Base-by-base conservation (phyloP, 1,284 basidiomycete genomes). In the Cutaneotrichosporon sp. region DNA sequence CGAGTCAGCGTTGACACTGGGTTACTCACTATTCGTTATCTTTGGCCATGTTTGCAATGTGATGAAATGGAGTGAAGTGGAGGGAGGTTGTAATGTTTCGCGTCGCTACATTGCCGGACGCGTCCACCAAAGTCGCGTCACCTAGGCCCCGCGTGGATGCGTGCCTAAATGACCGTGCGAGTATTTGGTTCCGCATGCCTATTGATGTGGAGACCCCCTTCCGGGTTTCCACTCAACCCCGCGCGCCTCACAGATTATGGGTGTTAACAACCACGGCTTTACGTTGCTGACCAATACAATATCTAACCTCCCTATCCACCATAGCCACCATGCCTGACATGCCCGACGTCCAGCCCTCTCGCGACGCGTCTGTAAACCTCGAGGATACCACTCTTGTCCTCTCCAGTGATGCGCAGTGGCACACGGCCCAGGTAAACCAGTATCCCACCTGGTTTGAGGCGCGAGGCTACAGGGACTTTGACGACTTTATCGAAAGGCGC, bases 311-410 rank as follows among this genome's bases (percentile, higher is more conserved):
- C 21, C 22, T 13, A 47, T 21, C 42, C 42, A 7, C 42, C 42
- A 46, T 46, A 16, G 16, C 42, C 42, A 18, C 14, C 46, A 47
- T 13, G 34, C 34, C 34, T 5, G 34, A 8, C 34, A 36, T 36
- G 34, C 11, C 34, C 5, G 34, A 36, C 34, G 8, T 36, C 34
- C 34, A 36, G 34, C 34, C 34, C 34, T 13, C 34, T 36, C 34
- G 34, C 34, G 34, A 13, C 5, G 34, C 50, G 1, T 13, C 16
- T 10, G 14, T 61, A 21, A 42, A 62, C 50, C 58, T 68, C 18
- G 18, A 60, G 5, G 63, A 69, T 7, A 67, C 62, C 52, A 73
- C 70, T 0, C 68, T 73, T 32, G 68, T 70, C 7, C 53, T 62
- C 13, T 65, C 68, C n/a, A 64, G 16, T 10, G 38, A 49, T 1